These are phyloP conservation scores for Aspergillus tubingensis DNA, from an alignment of 2,329 filamentous ascomycete species.

Conservation along the genomic window DNA sequence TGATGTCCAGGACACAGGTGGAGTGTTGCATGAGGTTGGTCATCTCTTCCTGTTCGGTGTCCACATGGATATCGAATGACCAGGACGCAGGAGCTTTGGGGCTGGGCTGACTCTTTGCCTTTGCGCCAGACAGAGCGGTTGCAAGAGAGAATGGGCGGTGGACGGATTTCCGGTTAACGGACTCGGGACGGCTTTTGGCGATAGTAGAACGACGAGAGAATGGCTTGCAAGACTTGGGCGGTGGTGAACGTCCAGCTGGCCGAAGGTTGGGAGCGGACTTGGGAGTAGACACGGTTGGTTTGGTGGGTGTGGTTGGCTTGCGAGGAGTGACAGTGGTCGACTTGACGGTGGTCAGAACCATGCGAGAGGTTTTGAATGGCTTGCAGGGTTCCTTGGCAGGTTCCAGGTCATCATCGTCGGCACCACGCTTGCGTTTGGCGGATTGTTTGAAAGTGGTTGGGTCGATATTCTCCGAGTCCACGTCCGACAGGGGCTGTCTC, in stretches of 20 bases:
- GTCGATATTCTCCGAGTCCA: constrained; percentile 62
- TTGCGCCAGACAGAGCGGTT: constrained; percentile 65
- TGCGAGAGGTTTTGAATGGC: constrained; percentile 53
- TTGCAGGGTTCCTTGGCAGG: constrained; percentile 44
- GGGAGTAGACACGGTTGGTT: constrained; percentile 39
- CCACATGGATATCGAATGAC: constrained; percentile 94
- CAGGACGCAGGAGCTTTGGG: constrained; percentile 57
- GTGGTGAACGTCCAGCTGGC: constrained; percentile 80
- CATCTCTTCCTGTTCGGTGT: constrained; percentile 85
- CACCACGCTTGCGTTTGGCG: constrained; percentile 46
- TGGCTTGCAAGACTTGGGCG: constrained; percentile 68
- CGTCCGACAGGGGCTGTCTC: constrained; percentile 22
- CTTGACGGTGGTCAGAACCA: constrained; percentile 32
- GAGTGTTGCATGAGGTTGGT: constrained; percentile 92
- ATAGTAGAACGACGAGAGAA: constrained; percentile 66
- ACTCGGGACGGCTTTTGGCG: constrained; percentile 69
- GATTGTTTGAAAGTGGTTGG: constrained; percentile 54
- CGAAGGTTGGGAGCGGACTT: constrained; percentile 60
- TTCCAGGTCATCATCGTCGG: constrained; percentile 32
- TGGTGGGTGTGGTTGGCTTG: constrained; percentile 28
- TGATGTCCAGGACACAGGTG: constrained; percentile 83
- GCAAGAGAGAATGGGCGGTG: constrained; percentile 78
- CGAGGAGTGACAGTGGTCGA: constrained; percentile 21
- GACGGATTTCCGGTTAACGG: constrained; percentile 52
- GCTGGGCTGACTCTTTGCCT: constrained; percentile 49